Base-by-base conservation (phyloP, 2,329 filamentous ascomycete species). In the Emmonsiellopsis sp. region DNA sequence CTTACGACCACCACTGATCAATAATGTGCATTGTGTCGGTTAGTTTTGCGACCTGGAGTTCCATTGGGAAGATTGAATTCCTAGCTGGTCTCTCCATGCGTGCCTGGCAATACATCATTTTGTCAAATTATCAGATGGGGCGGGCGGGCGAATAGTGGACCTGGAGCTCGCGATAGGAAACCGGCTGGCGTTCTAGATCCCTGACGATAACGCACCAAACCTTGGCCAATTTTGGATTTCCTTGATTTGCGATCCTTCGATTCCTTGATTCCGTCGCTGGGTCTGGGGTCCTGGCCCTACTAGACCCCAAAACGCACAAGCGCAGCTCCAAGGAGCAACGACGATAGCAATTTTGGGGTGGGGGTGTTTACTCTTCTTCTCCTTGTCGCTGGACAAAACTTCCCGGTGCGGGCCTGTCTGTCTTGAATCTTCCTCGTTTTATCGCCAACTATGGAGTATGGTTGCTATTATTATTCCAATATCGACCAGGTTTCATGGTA, bases 21-120 rank as follows among this genome's bases (percentile, higher is more conserved):
- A 31, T 49, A 49, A 49, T 49, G 46, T 49, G 20, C 32, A 49
- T 40, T 49, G 46, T 49, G 26, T 49, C 16, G 34, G 6, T 13
- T 30, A 35, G 32, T 20, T 38, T 38, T 47, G 43, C 30, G 30
- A 43, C n/a, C 32, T 5, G 43, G 31, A 34, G 31, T 37, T 37
- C 20, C 3, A 26, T 35, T 26, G 31, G 15, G 15, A 16, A 16
- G 30, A 13, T 34, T 2, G 5, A 31, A 34, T 15, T 7, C 5
- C 9, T 34, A 46, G 10, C n/a, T 26, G 20, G 20, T 26, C 20
- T 26, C 35, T 38, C 35, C 44, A 26, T 20, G 10, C 26, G 10
- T 16, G 15, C 13, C 45, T 48, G 45, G 35, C 20, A 16, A 30
- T 13, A 20, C 16, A 15, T 32, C 45, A 47, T 32, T 47, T 47